A percentile compares a stretch with the other conserved stretches of the same genome.
These are phyloP conservation scores for Globisporangium nodosum DNA, from an alignment of 352 stramenopile species.

Conservation along the genomic window DNA sequence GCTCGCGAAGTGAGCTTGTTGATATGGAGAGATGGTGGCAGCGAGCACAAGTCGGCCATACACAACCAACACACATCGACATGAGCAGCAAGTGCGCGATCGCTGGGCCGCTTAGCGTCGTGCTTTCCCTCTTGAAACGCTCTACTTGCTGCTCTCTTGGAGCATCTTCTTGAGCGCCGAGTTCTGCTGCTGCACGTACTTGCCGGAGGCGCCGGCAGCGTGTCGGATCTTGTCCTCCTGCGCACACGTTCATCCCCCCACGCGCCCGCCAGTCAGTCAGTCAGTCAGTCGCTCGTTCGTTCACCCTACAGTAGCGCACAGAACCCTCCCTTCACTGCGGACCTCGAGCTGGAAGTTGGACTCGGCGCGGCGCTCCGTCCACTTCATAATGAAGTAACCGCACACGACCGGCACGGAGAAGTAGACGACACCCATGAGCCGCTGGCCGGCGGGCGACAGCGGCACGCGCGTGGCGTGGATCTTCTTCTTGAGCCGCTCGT, in stretches of 20 bases:
- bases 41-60: too few relatives aligned
- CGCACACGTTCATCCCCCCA: not conserved
- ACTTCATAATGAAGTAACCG: constrained; percentile 93
- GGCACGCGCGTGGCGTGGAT: constrained; percentile 90
- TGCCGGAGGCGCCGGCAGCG: constrained; percentile 35
- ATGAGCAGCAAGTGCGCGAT: too few relatives aligned
- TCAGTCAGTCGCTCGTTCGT: not conserved
- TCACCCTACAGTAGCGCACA: not conserved
- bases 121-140: too few relatives aligned
- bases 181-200: constrained; percentile 65
- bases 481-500: constrained; percentile 88
- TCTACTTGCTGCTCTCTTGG: constrained; percentile 24
- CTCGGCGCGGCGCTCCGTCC: constrained; percentile 64
- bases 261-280: not conserved
- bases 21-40: too few relatives aligned
- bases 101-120: too few relatives aligned
- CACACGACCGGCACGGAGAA: constrained; percentile 85
- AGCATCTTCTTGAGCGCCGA: constrained; percentile 51
- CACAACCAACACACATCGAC: too few relatives aligned
- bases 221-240: constrained; percentile 67
- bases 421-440: constrained; percentile 87
- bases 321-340: not conserved
- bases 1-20: constrained; percentile 13
- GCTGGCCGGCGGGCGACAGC: constrained; percentile 82
- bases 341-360: constrained; percentile 76